Percentiles rank a stretch among this genome's conserved stretches.
These are phyloP conservation scores for Suillus subalutaceus DNA, from an alignment of 768 basidiomycete genomes.

Conservation along the genomic window DNA sequence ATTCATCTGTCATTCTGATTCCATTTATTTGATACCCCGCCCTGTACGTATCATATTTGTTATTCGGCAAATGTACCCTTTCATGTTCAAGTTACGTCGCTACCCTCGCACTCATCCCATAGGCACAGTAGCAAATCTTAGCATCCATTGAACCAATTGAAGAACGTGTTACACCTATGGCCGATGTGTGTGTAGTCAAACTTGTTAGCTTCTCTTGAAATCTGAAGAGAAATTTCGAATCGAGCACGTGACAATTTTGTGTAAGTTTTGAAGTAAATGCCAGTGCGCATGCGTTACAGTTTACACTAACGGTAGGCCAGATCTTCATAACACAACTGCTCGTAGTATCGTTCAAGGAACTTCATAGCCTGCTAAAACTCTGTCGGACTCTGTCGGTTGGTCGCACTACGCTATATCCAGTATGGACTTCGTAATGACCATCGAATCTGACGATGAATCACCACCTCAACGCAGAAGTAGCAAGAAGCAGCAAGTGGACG, in stretches of 20 bases:
- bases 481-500: constrained; percentile 38
- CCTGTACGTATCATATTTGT: constrained; percentile 34
- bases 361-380: neutral
- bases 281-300: no score
- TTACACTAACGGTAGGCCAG: neutral
- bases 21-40: constrained; percentile 37
- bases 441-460: constrained; percentile 80
- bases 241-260: neutral
- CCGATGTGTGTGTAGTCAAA: neutral
- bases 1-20: constrained; percentile 21
- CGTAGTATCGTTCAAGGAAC: neutral
- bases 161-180: neutral
- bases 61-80: constrained; percentile 8
- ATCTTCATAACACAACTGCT: neutral
- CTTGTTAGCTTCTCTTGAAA: neutral
- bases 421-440: constrained; percentile 78
- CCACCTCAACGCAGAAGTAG: constrained; percentile 23
- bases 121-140: constrained; percentile 1
- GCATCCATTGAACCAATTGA: neutral
- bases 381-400: neutral
- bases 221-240: neutral
- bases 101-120: constrained; percentile 2
- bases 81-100: constrained; percentile 1
- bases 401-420: neutral
- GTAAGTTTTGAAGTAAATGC: neutral